Evolutionary conservation across 768 basidiomycete genomes (phyloP), one percentile per base, ranked within the genome.

Genomic region (Mycena galopus): DNA sequence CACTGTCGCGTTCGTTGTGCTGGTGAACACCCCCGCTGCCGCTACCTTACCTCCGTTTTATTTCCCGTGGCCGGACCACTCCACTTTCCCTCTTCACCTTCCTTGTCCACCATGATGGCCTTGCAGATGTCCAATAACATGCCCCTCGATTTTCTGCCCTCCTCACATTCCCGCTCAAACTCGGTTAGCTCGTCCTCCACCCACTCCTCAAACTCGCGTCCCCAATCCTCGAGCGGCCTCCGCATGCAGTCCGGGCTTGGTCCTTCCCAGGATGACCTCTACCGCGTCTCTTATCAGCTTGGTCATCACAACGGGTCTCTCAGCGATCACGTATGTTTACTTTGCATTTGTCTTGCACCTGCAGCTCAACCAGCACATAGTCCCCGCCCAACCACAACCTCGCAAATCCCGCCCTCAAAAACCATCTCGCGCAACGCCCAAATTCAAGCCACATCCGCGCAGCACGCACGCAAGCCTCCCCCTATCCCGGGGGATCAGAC

Each of bases 121-220:
- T 86, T 93, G 76, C 92, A 93, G 81, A 88, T 91, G 87, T 86
- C 91, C 73, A 83, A 88, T 74, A 88, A 85, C 81, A 83, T 90
- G 78, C 88, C 92, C 72, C 89, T 93, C 83, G 93, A 94, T 81
- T 94, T 93, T 81, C 84, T 92, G 64, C 90, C 91, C 58, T 81
- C 85, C 73, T 86, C 86, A 73, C 94, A 93, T 80, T 94, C 94
- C 33, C 89, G 94, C 79, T 94, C 94, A 55, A 89, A 87, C 80
- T 95, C 94, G 23, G 88, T 94, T 80, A 92, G 92, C 51, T 94
- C 94, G 44, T 88, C 90, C 59, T 93, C 92, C 69, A 90, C 92
- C 58, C 90, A 90, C 79, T 93, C 91, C 2, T 89, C 91, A 75
- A 87, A 87, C 77, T 93, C 93, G 57, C 89, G 94, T 27, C 93